Evolutionary conservation across 1,139 yeast genomes (phyloP).

Genomic region (Waltiozyma sp.): DNA sequence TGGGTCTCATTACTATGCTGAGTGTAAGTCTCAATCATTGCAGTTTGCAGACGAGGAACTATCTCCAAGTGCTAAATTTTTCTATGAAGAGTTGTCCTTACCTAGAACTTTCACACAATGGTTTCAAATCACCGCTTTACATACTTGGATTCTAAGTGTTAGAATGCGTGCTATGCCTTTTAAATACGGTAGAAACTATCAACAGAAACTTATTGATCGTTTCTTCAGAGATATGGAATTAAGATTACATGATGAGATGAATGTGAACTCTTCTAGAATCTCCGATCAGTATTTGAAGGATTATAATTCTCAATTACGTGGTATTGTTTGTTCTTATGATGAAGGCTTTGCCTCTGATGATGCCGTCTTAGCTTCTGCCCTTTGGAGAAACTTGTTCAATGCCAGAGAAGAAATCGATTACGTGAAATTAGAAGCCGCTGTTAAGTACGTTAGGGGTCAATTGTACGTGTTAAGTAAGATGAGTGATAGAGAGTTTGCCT

Average conservation of each 20-base stretch:
- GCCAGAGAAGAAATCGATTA: conserved; percentile 77
- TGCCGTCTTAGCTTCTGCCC: conserved; percentile 73
- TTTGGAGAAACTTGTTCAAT: conserved; percentile 86
- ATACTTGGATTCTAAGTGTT: conserved; percentile 86
- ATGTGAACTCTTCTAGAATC: conserved; percentile 71
- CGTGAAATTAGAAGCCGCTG: conserved; percentile 76
- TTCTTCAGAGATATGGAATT: conserved; percentile 83
- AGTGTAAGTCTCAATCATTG: conserved; percentile 78
- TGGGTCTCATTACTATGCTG: conserved; percentile 76
- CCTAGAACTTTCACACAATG: conserved; percentile 88
- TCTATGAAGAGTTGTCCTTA: conserved; percentile 69
- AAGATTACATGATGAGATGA: conserved; percentile 76
- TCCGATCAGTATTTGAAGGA: conserved; percentile 84
- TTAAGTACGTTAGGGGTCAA: conserved; percentile 82
- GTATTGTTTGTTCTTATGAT: conserved; percentile 83
- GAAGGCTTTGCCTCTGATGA: conserved; percentile 83
- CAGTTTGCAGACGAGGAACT: conserved; percentile 62
- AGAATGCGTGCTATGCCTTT: conserved; percentile 96
- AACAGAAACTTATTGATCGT: conserved; percentile 83
- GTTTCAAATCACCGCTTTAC: conserved; percentile 86
- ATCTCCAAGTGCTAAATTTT: conserved; percentile 54
- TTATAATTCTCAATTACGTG: conserved; percentile 82
- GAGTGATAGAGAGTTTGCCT: conserved; percentile 86
- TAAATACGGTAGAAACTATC: conserved; percentile 79
- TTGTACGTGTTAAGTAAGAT: conserved; percentile 74